Base-by-base conservation (phyloP, 139 green algal genomes). In the Auxenochlorella pyrenoidosa region DNA sequence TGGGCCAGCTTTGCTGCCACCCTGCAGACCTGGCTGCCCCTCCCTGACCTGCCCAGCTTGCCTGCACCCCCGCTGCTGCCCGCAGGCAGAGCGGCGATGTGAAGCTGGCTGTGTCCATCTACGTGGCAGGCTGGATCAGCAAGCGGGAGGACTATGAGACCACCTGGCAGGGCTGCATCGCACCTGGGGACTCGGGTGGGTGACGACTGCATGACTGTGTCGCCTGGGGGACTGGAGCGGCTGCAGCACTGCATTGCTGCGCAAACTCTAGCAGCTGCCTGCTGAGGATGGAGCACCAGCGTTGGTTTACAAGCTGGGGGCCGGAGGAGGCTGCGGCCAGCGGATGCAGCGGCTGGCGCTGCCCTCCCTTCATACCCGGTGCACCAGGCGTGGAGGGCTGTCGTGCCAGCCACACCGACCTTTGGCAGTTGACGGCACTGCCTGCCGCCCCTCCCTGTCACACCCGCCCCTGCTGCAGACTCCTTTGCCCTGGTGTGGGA, bases 401-500 rank as follows among this genome's bases (percentile, higher is more conserved):
- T n/a, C n/a, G n/a, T n/a, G n/a, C n/a, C n/a, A n/a, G n/a, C n/a
- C n/a, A n/a, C n/a, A n/a, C n/a, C n/a, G n/a, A n/a, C n/a, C n/a
- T n/a, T n/a, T n/a, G n/a, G n/a, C n/a, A n/a, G n/a, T n/a, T n/a
- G n/a, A n/a, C n/a, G n/a, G n/a, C n/a, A n/a, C n/a, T n/a, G n/a
- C n/a, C n/a, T n/a, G n/a, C n/a, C n/a, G n/a, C n/a, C n/a, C n/a
- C n/a, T n/a, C n/a, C n/a, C n/a, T n/a, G n/a, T n/a, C n/a, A n/a
- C n/a, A n/a, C n/a, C n/a, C n/a, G n/a, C n/a, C n/a, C n/a, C n/a
- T 3, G 34, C 58, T 16, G 40, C 75, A 78, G 84, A 88, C 84
- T 6, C 6, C 41, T 93, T 95, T 79, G 86, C 87, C 10, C 88
- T 97, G 58, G 93, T 97, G 44, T 98, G 95, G 95, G 95, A 97